Conservation (phyloP, 2,329 filamentous ascomycete genomes). For the Coniochaeta sp. region DNA sequence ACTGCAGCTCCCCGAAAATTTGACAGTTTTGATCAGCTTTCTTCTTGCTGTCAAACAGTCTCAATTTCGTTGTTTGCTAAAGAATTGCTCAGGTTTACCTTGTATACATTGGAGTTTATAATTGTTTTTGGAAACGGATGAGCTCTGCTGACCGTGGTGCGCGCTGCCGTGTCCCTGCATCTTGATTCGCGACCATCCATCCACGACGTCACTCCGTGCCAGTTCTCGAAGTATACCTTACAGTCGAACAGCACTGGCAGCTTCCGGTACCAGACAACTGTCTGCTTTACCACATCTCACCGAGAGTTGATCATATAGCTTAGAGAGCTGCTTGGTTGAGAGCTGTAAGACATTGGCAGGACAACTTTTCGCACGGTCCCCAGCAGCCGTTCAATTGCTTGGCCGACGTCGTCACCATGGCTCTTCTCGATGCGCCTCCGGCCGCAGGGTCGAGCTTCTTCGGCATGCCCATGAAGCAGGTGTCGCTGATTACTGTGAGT, state of each 20-base stretch:
- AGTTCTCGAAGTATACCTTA: too few species aligned
- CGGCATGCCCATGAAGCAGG: slow-evolving; percentile 60
- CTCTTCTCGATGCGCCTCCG: slow-evolving; percentile 29
- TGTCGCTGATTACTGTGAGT: slow-evolving; percentile 57
- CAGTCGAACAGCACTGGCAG: neutral
- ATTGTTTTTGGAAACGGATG: too few species aligned
- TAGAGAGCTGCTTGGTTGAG: neutral
- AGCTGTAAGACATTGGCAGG: neutral
- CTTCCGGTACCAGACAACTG: neutral
- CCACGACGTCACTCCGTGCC: neutral
- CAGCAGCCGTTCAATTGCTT: neutral
- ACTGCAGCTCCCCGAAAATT: neutral
- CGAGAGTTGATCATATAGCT: neutral
- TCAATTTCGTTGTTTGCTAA: too few species aligned
- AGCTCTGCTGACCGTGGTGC: too few species aligned
- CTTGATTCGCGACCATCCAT: too few species aligned
- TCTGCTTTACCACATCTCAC: neutral
- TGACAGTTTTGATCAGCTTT: neutral
- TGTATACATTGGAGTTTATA: too few species aligned
- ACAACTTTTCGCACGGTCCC: neutral
- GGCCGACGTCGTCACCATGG: slow-evolving; percentile 24
- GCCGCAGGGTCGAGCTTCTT: slow-evolving; percentile 36
- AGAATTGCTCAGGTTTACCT: too few species aligned
- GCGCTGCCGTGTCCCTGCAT: too few species aligned
- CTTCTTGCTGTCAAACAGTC: neutral